A percentile compares a stretch with the other conserved stretches of the same genome.
These are phyloP conservation scores for Vigna mungo DNA, from an alignment of 306 rosid genomes.

Conservation along the genomic window DNA sequence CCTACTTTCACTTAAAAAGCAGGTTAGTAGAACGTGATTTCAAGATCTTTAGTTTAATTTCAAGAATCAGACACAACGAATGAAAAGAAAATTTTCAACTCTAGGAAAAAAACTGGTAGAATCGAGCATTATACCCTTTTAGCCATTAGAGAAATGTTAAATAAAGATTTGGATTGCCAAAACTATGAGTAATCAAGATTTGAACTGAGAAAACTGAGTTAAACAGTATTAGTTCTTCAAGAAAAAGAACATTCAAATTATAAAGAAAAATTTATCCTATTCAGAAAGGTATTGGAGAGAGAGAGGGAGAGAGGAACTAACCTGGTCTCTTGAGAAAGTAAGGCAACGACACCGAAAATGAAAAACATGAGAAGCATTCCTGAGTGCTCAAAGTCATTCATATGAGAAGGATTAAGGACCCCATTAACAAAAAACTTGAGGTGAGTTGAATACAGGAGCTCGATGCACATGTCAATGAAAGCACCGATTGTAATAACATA, in stretches of 20 bases:
- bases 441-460: constrained; percentile 92
- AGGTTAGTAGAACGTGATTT: constrained; percentile 10
- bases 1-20: constrained; percentile 20
- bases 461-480: constrained; percentile 87
- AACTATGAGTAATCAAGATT: background rate
- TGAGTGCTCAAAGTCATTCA: constrained; percentile 95
- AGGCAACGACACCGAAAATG: constrained; percentile 67
- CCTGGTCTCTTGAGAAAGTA: constrained; percentile 83
- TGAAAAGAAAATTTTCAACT: constrained; percentile 22
- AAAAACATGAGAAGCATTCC: constrained; percentile 99
- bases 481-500: constrained; percentile 78
- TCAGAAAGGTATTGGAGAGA: background rate
- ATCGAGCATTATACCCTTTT: too few species aligned
- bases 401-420: constrained; percentile 81
- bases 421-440: constrained; percentile 77
- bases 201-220: background rate
- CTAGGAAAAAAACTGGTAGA: background rate
- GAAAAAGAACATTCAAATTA: background rate
- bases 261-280: background rate
- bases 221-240: constrained; percentile 19
- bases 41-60: constrained; percentile 13
- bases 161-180: background rate
- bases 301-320: constrained; percentile 41
- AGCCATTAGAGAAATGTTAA: background rate
- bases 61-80: background rate